Evolutionary conservation across 1,139 yeast species (phyloP), one percentile per base, ranked within the genome.

Genomic region (Wickerhamomyces sp.): DNA sequence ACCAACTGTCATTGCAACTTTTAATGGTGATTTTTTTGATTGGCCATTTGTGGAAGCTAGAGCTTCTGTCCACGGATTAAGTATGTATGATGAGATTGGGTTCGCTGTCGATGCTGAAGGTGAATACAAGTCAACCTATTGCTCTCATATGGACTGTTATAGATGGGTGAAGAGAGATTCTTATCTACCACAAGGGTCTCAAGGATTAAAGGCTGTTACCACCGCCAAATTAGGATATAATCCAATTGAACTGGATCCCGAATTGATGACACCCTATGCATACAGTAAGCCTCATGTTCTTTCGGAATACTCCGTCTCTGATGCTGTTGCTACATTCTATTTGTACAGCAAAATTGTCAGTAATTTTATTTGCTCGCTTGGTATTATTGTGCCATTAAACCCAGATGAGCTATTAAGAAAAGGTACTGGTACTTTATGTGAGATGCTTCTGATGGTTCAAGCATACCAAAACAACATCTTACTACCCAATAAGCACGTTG

Each of bases 161-260:
- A 68, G 97, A 51, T 94, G 99, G 99, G 99, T 94, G n/a, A 89
- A 94, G 58, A 79, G 99, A 67, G 99, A 94, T 60, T 86, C 96
- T 4, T 94, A 94, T 60, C 69, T 94, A 39, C 99, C 99, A 0
- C 99, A 94, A 60, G 99, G 99, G 33, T 86, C 97, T 2, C 98
- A 94, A 61, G 98, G 98, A 68, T 74, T 94, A 57, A 94, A 94
- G 60, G 97, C 98, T 0, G 99, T 94, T 16, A 94, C 98, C 3
- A 90, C 96, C 12, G 94, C 90, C 0, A 94, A 94, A 59, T 68
- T 94, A 40, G 98, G 98, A 6, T 94, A 94, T 56, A 90, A 90
- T 57, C 99, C 99, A 5, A 82, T 92, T 21, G 98, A 94, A 64
- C 70, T 94, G 45, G 98, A 94, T 54, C 99, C 99, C 0, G 99